A percentile compares a stretch with the other conserved stretches of the same genome.
phyloP scores from a whole-genome alignment of 257 asterid genomes.

The Solanum dulcamara region DNA sequence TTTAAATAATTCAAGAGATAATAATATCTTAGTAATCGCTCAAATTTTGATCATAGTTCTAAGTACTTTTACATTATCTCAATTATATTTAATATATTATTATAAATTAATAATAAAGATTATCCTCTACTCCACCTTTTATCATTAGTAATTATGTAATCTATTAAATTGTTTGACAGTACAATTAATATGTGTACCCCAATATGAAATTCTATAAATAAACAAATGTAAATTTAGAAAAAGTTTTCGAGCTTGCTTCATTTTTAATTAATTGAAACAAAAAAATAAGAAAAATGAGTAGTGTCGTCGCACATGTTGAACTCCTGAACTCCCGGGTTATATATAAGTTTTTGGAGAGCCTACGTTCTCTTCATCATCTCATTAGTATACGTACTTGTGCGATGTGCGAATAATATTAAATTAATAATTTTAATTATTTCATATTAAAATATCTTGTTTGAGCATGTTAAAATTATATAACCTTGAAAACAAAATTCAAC shows the following conservation, averaged over 20 bases:
- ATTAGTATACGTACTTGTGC: too few species aligned
- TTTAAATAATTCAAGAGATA: too few species aligned
- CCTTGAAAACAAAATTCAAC: too few species aligned
- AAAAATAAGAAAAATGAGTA: background rate
- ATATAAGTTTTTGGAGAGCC: background rate
- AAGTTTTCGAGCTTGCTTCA: background rate
- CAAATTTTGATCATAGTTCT: too few species aligned
- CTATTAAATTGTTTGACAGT: background rate
- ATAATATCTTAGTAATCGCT: too few species aligned
- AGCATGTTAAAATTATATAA: too few species aligned
- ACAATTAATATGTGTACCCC: background rate
- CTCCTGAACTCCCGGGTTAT: background rate
- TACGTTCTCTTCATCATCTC: too few species aligned
- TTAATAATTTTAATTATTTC: too few species aligned
- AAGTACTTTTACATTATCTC: too few species aligned
- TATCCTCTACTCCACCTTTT: background rate
- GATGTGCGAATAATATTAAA: too few species aligned
- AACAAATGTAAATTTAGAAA: background rate
- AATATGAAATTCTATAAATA: background rate
- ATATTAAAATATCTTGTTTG: too few species aligned
- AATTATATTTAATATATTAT: too few species aligned
- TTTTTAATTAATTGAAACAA: background rate
- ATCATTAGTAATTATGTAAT: background rate
- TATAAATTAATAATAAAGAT: background rate
- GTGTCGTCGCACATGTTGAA: background rate